phyloP scores from a whole-genome alignment of 148 eudicot genomes.

The Heliamphora exappendiculata region DNA sequence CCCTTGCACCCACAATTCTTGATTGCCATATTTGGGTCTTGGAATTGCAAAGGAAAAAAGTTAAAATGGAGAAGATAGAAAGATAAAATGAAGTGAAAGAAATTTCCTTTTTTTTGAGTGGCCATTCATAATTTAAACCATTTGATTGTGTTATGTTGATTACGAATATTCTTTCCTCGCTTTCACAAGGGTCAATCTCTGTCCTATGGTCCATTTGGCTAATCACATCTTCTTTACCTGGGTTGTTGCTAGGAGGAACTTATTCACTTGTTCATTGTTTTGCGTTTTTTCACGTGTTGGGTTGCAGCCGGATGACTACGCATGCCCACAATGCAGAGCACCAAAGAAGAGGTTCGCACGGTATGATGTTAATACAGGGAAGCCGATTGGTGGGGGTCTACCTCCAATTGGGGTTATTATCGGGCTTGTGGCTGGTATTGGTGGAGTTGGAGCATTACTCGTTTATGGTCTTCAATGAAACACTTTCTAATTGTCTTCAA shows the following conservation, averaged over 20 bases:
- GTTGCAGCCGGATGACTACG: conserved; percentile 74
- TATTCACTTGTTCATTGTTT: neutral
- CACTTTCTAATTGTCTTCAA: neutral
- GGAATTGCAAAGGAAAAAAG: neutral
- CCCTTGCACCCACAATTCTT: neutral
- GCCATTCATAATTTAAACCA: neutral
- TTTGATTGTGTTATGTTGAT: neutral
- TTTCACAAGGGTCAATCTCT: neutral
- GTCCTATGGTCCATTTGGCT: neutral
- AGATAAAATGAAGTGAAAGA: too few relatives aligned
- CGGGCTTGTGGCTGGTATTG: conserved; percentile 79
- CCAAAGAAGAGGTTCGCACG: conserved; percentile 94
- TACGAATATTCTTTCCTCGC: neutral
- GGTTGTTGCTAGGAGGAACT: neutral
- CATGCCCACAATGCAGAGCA: conserved; percentile 86
- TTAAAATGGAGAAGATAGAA: neutral
- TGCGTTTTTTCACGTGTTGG: neutral
- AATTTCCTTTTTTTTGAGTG: too few relatives aligned
- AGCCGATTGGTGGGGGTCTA: conserved; percentile 73
- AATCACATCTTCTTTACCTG: neutral
- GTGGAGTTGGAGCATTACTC: conserved; percentile 74
- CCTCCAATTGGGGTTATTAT: conserved; percentile 88
- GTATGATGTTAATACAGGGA: conserved; percentile 82
- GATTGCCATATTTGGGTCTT: too few relatives aligned
- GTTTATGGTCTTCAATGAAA: conserved; percentile 84